Base-by-base conservation (phyloP, 176 grass and related monocot genomes). In the Elaeis guineensis region DNA sequence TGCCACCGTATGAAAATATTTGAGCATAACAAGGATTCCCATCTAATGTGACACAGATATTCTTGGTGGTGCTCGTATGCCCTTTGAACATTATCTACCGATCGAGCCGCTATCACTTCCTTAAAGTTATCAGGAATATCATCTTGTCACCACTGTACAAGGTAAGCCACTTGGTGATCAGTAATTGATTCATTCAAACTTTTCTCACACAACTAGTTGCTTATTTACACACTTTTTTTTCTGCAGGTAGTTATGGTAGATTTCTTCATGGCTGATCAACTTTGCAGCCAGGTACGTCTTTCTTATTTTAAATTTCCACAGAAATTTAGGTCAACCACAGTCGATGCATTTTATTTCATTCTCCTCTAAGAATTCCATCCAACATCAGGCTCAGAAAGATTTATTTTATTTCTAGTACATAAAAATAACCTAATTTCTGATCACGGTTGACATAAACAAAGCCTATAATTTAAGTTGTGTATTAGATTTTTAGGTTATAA, bases 261-360 rank as follows among this genome's bases (percentile, higher is more conserved):
- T 77, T 98, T 92, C 70, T 98, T 98, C 88, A 93, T 98, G 94
- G 94, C 94, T 74, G 94, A 98, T 92, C 93, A 92, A 62, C 87
- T 92, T 71, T 92, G 88, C 67, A 98, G 88, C 26, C 93, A 92
- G 88, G 88, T 92, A 92, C 5, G 1, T 44, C 35, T 44, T 44
- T 44, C 9, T 12, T 12, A 44, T 44, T 44, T 14, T 44, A 14
- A 44, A 44, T 44, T 44, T 14, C 9, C 14, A 2, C 35, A 44
- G 35, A 12, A 44, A 2, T 44, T 39, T 12, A 44, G 35, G 35
- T 44, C 14, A 44, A 44, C 35, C 35, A 44, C 11, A 44, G 35
- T 44, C 8, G 35, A 14, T 44, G 8, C 8, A 44, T 44, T 44
- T 44, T 44, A 3, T 44, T 44, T 44, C 12, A 12, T 44, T 44